Evolutionary conservation across 169 alveolate species (phyloP).

Genomic region (Eimeria acervulina): DNA sequence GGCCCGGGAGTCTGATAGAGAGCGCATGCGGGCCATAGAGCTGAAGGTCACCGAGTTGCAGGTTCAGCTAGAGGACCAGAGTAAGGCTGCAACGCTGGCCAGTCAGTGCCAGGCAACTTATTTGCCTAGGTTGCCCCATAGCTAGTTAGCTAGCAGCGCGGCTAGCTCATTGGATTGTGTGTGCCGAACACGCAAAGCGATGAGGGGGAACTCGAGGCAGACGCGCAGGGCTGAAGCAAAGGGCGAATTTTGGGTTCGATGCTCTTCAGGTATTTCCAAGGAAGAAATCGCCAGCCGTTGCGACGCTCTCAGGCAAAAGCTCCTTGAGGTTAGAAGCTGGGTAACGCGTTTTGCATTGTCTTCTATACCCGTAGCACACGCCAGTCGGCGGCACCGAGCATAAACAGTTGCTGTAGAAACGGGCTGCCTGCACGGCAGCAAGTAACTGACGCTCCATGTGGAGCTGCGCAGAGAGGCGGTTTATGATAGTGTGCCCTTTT

Average conservation of each 20-base stretch:
- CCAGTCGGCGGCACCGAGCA: no score
- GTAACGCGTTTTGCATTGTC: neutral
- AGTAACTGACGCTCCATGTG: neutral
- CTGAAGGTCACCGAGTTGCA: constrained; percentile 81
- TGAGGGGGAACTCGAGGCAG: neutral
- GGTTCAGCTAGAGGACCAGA: constrained; percentile 69
- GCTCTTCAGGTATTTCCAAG: constrained; percentile 41
- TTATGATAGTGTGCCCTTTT: neutral
- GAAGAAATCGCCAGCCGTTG: constrained; percentile 75
- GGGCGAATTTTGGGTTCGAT: neutral
- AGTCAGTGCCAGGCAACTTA: neutral
- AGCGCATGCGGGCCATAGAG: constrained; percentile 77
- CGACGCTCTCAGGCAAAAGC: constrained; percentile 75
- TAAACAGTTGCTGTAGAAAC: neutral
- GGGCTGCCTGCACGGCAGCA: neutral
- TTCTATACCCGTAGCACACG: neutral
- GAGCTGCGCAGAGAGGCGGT: neutral
- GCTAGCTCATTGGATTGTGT: neutral
- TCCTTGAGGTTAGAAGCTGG: constrained; percentile 62
- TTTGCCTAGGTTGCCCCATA: neutral
- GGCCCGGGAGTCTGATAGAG: constrained; percentile 75
- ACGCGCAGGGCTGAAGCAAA: neutral
- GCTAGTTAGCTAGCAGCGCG: neutral
- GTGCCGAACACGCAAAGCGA: neutral
- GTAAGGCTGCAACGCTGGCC: neutral